Base-by-base conservation (phyloP, 352 stramenopile species). In the Saprolegnia parasitica region DNA sequence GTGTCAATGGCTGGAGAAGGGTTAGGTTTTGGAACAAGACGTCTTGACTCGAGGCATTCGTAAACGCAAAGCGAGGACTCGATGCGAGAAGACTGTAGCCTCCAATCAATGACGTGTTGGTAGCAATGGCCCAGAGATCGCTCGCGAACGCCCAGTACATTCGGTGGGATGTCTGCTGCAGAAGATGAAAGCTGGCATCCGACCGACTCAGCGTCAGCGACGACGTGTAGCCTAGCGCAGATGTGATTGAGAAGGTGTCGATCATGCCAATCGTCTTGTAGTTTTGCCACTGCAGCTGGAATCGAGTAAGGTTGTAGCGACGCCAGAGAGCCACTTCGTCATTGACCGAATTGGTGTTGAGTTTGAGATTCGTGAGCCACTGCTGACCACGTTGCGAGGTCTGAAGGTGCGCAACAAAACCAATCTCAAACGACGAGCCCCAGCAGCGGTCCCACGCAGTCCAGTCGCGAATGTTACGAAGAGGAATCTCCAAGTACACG, bases 271-370 rank as follows among this genome's bases (percentile, higher is more conserved):
- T 52, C n/a, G 58, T 66, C 32, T 66, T 66, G 46, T 54, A 66
- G 58, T 66, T 66, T 66, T 66, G 58, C 58, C 58, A 66, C 24
- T 66, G 58, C 18, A 66, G 23, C 46, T 40, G 10, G 16, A 66
- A 66, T 1, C 23, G 23, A 2, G n/a, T 21, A 23, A 66, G 4
- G 8, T 23, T 23, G 16, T 66, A n/a, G 6, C 6, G 18, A 18
- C 8, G 23, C 58, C 58, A 66, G 26, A 55, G 26, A 8, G 46
- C 58, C 8, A 54, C 26, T 23, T 66, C 58, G 8, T 49, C 9
- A 16, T 66, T 29, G 13, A 66, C n/a, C 1, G 58, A 52, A 11
- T 21, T 52, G 26, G 4, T 4, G 26, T 47, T 49, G 15, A 11
- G 9, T 24, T 49, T 15, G 46, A 29, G 11, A 21, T 18, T 23